phyloP scores from a whole-genome alignment of 306 rosid species.

The Cucurbita pepo region DNA sequence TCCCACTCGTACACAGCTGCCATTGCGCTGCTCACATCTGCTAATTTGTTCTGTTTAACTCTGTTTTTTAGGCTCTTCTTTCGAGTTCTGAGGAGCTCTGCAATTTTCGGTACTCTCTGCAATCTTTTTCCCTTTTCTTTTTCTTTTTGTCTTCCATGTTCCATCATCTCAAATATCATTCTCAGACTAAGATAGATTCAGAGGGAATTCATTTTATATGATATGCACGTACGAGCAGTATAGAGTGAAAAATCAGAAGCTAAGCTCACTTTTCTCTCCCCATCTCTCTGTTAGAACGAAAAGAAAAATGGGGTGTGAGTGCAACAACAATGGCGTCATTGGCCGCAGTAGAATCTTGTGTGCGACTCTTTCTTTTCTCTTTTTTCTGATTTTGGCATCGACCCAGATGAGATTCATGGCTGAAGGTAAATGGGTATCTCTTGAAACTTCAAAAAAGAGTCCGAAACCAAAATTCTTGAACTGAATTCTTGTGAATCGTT shows the following conservation, averaged over 20 bases:
- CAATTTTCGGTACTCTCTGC: conserved; percentile 23
- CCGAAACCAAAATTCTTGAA: not conserved
- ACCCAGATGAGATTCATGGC: conserved; percentile 37
- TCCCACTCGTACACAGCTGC: conserved; percentile 43
- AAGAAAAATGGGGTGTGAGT: conserved; percentile 22
- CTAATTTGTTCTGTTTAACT: not conserved
- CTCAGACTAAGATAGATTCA: conserved; percentile 3
- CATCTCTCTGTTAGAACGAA: not conserved
- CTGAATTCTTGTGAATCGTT: not conserved
- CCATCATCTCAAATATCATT: conserved; percentile 43
- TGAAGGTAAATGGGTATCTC: conserved; percentile 37
- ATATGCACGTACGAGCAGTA: not conserved
- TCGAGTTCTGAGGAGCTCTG: conserved; percentile 28
- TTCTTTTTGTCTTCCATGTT: conserved; percentile 63
- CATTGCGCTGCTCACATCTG: conserved; percentile 21
- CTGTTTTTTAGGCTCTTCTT: conserved; percentile 22
- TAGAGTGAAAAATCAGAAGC: not conserved
- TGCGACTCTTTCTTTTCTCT: conserved; percentile 20
- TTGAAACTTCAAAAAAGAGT: not conserved
- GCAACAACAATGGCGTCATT: conserved; percentile 3
- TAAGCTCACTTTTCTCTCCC: not conserved
- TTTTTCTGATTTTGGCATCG: conserved; percentile 44
- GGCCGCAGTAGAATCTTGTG: conserved; percentile 15
- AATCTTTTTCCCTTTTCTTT: conserved; percentile 21
- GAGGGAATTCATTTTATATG: not conserved